A percentile compares a stretch with the other conserved stretches of the same genome.
Conservation (phyloP, 192 early-diverging fungal genomes). For the Coemansia brasiliensis region DNA sequence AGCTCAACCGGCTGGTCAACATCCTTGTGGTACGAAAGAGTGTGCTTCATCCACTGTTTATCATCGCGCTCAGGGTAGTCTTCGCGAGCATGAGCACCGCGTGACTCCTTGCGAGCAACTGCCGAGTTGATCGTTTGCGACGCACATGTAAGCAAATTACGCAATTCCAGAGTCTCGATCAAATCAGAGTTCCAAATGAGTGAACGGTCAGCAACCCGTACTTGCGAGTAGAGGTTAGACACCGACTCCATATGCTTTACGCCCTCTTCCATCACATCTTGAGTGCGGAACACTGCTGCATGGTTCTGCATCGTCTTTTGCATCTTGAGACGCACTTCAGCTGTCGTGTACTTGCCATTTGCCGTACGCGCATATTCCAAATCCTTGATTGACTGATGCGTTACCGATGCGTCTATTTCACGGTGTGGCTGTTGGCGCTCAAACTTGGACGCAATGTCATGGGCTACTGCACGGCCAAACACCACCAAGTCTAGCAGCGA, state of each 20-base stretch:
- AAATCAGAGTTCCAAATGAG: constrained; percentile 99
- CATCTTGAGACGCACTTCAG: constrained; percentile 90
- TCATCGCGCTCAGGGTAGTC: constrained; percentile 91
- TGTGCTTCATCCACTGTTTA: constrained; percentile 98
- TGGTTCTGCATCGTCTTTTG: constrained; percentile 98
- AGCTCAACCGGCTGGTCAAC: constrained; percentile 74
- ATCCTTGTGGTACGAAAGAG: constrained; percentile 89
- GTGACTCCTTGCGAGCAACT: constrained; percentile 91
- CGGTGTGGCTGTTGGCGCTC: constrained; percentile 85
- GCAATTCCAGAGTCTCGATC: constrained; percentile 94
- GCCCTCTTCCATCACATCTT: constrained; percentile 85
- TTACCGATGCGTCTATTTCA: constrained; percentile 80
- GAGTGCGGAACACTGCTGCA: constrained; percentile 96
- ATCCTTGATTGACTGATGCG: constrained; percentile 88
- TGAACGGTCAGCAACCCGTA: constrained; percentile 86
- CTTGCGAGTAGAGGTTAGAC: constrained; percentile 73
- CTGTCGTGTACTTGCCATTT: constrained; percentile 74
- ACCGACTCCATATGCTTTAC: constrained; percentile 84
- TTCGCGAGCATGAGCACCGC: constrained; percentile 97
- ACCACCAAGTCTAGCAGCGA: constrained; percentile 97
- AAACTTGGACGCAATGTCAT: constrained; percentile 89
- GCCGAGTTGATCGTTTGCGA: constrained; percentile 91
- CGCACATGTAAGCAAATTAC: constrained; percentile 95
- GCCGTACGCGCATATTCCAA: constrained; percentile 92
- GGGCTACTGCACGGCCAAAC: constrained; percentile 94